Base-by-base conservation (phyloP, 1,284 basidiomycete genomes). In the Rhodotorula glutinis region DNA sequence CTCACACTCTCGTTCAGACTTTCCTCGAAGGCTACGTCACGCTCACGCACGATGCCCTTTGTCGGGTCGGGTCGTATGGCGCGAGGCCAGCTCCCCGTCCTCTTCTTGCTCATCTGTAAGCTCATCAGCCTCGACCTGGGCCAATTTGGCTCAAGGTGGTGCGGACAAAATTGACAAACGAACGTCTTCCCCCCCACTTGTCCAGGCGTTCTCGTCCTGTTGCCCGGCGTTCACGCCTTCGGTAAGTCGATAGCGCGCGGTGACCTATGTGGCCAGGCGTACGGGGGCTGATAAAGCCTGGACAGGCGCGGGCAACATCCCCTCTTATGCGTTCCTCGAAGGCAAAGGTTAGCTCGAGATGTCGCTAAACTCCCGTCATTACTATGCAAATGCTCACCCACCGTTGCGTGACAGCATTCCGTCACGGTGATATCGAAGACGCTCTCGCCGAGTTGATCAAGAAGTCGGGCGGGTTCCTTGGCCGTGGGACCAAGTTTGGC, bases 371-470 rank as follows among this genome's bases (percentile, higher is more conserved):
- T n/a, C n/a, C n/a, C n/a, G n/a, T n/a, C n/a, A n/a, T n/a, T n/a
- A n/a, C n/a, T n/a, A n/a, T n/a, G n/a, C n/a, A n/a, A n/a, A n/a
- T 10, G 13, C 53, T 19, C 10, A 29, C 30, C 27, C 21, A 14
- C 54, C n/a, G 58, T 49, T 30, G 4, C 30, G 4, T 13, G 9
- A 7, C 53, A 62, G 69, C 67, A 11, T 74, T 71, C 65, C 67
- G 72, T 11, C 74, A 75, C 68, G 74, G 75, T n/a, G 74, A 73
- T 61, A 74, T 76, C 63, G 74, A 73, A 57, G 71, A 67, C 52
- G 49, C 46, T 23, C 69, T 73, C 38, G 73, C 70, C n/a, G 65
- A 70, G 29, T 25, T 76, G 19, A 67, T 75, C 70, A 71, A 70
- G 51, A 70, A 72, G 46, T 60, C 63, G 8, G 70, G 70, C 55